phyloP scores from a whole-genome alignment of 495 filamentous ascomycete genomes.

The Sordaria brevicollis region DNA sequence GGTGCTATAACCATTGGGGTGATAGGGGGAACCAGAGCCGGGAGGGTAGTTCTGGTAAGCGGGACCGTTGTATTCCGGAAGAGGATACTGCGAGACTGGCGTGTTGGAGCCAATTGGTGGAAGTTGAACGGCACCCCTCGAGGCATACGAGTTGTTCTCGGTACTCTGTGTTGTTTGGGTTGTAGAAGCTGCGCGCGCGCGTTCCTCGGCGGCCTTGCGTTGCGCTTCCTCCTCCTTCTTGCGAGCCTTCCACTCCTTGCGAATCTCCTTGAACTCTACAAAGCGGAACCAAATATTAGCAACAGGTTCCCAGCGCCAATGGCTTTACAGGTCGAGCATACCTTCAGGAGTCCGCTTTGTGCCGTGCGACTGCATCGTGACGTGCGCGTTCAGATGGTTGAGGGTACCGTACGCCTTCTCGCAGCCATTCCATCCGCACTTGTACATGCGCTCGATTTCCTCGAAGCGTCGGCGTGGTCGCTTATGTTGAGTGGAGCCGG shows the following conservation, averaged over 20 bases:
- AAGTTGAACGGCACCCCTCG: slow-evolving; percentile 43
- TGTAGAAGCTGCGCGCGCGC: slow-evolving; percentile 57
- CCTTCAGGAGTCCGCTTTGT: slow-evolving; percentile 92
- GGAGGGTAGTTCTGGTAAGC: slow-evolving; percentile 53
- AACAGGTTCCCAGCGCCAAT: not conserved
- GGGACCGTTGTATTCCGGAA: slow-evolving; percentile 52
- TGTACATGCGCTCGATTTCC: slow-evolving; percentile 99
- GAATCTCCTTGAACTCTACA: slow-evolving; percentile 96
- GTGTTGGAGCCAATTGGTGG: slow-evolving; percentile 80
- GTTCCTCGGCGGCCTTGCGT: slow-evolving; percentile 87
- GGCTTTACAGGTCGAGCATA: slow-evolving; percentile 34
- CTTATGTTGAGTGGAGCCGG: slow-evolving; percentile 95
- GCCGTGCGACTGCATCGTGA: slow-evolving; percentile 96
- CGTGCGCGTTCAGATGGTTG: slow-evolving; percentile 93
- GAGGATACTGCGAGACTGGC: slow-evolving; percentile 46
- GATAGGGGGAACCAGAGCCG: slow-evolving; percentile 28
- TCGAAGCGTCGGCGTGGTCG: slow-evolving; percentile 89
- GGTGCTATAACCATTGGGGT: slow-evolving; percentile 15
- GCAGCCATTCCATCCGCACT: slow-evolving; percentile 96
- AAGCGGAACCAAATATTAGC: slow-evolving; percentile 23
- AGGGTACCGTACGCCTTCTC: slow-evolving; percentile 96
- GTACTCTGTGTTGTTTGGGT: slow-evolving; percentile 39
- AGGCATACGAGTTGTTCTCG: not conserved
- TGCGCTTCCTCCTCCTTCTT: slow-evolving; percentile 96
- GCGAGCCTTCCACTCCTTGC: slow-evolving; percentile 96